Percentiles rank a stretch among this genome's conserved stretches.
These are phyloP conservation scores for Tolypocladium sp. DNA, from an alignment of 2,329 filamentous ascomycete species.

Conservation along the genomic window DNA sequence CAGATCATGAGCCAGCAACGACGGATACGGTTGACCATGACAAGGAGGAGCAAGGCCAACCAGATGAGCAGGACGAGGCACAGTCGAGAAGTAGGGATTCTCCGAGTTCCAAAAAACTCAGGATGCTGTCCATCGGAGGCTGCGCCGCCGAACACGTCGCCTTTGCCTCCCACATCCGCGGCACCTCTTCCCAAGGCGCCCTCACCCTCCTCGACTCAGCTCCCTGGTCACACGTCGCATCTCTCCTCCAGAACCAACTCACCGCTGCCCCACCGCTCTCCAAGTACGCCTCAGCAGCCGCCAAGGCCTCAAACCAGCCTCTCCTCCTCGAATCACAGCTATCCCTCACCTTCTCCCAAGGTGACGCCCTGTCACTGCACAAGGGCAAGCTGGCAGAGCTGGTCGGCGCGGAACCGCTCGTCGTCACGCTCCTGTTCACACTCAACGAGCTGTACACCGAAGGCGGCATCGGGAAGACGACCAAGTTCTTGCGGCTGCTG, in stretches of 20 bases:
- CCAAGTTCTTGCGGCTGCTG: constrained; percentile 62
- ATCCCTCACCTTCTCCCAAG: constrained; percentile 31
- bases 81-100: neutral
- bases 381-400: constrained; percentile 20
- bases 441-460: constrained; percentile 88
- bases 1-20: neutral
- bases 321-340: constrained; percentile 32
- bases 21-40: neutral
- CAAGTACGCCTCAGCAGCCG: constrained; percentile 41
- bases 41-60: neutral
- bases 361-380: constrained; percentile 38
- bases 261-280: constrained; percentile 40
- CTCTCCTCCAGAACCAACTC: constrained; percentile 47
- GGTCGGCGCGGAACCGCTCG: constrained; percentile 25
- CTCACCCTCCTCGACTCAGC: constrained; percentile 73
- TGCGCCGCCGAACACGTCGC: constrained; percentile 54
- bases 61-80: neutral
- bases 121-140: constrained; percentile 42
- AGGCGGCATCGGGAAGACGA: constrained; percentile 64
- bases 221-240: constrained; percentile 60
- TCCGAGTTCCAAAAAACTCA: constrained; percentile 14
- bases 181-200: constrained; percentile 15
- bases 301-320: constrained; percentile 32
- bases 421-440: constrained; percentile 86
- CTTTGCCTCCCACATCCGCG: constrained; percentile 34